Percentiles rank a stretch among this genome's conserved stretches.
These are phyloP conservation scores for Babesia divergens DNA, from an alignment of 169 alveolate genomes.

Conservation along the genomic window DNA sequence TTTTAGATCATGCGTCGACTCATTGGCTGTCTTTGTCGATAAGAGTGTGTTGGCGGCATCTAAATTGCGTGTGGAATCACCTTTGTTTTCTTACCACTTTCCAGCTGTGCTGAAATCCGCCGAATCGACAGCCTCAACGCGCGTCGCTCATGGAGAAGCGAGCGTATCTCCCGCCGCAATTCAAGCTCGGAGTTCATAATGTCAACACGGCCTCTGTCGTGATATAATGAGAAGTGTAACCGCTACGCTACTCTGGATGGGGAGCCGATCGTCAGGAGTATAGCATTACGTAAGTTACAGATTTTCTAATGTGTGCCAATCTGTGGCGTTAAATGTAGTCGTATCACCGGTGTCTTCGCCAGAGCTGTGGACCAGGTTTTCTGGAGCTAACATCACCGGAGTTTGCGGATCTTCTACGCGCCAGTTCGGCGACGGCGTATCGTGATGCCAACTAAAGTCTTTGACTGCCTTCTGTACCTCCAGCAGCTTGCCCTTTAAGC, in stretches of 20 bases:
- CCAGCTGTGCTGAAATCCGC: conserved; percentile 27
- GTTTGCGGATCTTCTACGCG: not conserved
- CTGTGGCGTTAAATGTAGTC: not conserved
- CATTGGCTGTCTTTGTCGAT: conserved; percentile 13
- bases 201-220: no score
- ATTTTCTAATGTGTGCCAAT: not conserved
- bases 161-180: conserved; percentile 24
- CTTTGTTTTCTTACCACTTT: conserved; percentile 10
- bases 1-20: not conserved
- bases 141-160: conserved; percentile 33
- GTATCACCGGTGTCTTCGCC: not conserved
- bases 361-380: not conserved
- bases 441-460: conserved; percentile 62
- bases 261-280: not conserved
- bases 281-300: not conserved
- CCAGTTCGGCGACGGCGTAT: conserved; percentile 40
- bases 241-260: no score
- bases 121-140: conserved; percentile 16
- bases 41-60: conserved; percentile 46
- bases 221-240: no score
- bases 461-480: not conserved
- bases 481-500: not conserved
- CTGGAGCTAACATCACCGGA: not conserved
- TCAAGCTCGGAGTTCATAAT: not conserved
- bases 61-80: not conserved